Conservation (phyloP, 352 stramenopile genomes). For the Globisporangium paddicum region DNA sequence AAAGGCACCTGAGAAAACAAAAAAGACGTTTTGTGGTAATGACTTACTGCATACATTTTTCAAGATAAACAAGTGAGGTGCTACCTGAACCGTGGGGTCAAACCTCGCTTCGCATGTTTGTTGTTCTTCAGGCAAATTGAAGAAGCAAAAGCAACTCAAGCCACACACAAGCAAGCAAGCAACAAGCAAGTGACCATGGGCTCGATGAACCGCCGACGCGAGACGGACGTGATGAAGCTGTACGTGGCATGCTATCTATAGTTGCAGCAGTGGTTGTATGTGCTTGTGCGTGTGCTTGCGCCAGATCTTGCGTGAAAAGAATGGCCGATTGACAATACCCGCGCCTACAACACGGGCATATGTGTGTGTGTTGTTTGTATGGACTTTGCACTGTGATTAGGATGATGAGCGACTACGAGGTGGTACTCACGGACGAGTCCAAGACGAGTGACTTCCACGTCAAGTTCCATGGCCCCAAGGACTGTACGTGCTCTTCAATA, state of each 20-base stretch:
- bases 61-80: constrained; percentile 20
- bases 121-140: constrained; percentile 9
- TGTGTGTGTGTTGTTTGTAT: background rate
- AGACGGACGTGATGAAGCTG: constrained; percentile 91
- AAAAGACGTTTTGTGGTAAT: constrained; percentile 8
- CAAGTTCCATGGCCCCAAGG: constrained; percentile 83
- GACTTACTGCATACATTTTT: constrained; percentile 20
- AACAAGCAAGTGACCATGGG: constrained; percentile 26
- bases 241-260: constrained; percentile 21
- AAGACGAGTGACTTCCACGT: constrained; percentile 82
- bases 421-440: constrained; percentile 77
- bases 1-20: constrained; percentile 11
- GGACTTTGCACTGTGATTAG: constrained; percentile 26
- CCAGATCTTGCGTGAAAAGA: background rate
- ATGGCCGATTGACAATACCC: background rate
- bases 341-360: background rate
- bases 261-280: background rate
- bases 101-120: constrained; percentile 15
- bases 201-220: constrained; percentile 78
- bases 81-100: constrained; percentile 20
- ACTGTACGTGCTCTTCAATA: constrained; percentile 71
- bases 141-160: constrained; percentile 2
- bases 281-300: background rate
- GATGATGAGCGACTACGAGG: constrained; percentile 91
- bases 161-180: background rate